Conservation (phyloP, 306 rosid genomes). For the Vicia faba region DNA sequence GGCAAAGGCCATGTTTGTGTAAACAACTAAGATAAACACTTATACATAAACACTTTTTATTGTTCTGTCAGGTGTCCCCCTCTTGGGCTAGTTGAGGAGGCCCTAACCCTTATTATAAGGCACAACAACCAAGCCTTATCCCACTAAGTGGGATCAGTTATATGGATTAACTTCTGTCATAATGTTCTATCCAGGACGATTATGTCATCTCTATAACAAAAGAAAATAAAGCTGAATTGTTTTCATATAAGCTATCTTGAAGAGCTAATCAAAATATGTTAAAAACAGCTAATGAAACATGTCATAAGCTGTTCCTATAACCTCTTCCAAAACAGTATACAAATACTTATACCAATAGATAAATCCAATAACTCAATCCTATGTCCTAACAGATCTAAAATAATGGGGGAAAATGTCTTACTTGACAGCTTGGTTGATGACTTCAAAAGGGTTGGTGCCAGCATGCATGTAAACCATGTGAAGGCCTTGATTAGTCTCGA, state of each 20-base stretch:
- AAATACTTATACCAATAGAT: neutral
- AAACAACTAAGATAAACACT: neutral
- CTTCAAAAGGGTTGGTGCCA: conserved; percentile 94
- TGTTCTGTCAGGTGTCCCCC: neutral
- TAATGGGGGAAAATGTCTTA: conserved; percentile 40
- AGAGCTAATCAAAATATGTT: neutral
- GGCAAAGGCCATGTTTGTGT: neutral
- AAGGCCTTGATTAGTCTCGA: conserved; percentile 88
- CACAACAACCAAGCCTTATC: too few species aligned
- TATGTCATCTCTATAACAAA: neutral
- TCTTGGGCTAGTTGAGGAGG: neutral
- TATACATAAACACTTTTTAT: neutral
- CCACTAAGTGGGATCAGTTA: too few species aligned
- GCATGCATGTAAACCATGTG: conserved; percentile 87
- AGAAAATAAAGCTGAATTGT: neutral
- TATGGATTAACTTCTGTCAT: too few species aligned
- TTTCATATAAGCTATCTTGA: neutral
- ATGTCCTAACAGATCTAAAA: neutral
- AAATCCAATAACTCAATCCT: neutral
- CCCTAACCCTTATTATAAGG: neutral
- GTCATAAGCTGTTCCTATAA: neutral
- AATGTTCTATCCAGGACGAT: too few species aligned
- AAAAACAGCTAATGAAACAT: neutral
- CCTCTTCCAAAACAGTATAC: neutral
- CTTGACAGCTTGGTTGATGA: conserved; percentile 83